Evolutionary conservation across 2,329 filamentous ascomycete genomes (phyloP), one percentile per base, ranked within the genome.

Genomic region (Purpureocillium lavendulum): DNA sequence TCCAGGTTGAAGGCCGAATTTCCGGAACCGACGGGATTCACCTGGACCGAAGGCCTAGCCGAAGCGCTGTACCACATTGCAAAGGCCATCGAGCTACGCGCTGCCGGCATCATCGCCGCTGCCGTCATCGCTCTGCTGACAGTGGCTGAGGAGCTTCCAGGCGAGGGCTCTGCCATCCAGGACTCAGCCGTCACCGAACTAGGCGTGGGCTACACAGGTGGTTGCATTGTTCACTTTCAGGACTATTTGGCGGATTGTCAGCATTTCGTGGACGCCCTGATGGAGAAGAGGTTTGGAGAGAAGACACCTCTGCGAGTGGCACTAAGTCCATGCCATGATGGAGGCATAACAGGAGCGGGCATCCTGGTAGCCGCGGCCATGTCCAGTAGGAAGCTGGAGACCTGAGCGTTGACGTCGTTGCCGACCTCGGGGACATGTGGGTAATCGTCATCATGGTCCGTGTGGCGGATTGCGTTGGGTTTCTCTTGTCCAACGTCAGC

Each of bases 141-240:
- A 7, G 77, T 81, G 38, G 81, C 82, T 0, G 80, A 75, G 1
- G 85, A 89, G 49, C 70, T 90, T 11, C 65, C 64, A 55, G 14
- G 47, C 64, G 30, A 57, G 33, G 41, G 45, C 11, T 43, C 48
- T 12, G 41, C 39, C 7, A 32, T 42, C 4, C 43, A 44, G 28
- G 40, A 35, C 9, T 15, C 36, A n/a, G 43, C 41, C 30, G 45
- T 56, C 43, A 49, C 64, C 44, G 80, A 86, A 49, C 58, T 90
- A 24, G 79, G 86, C 2, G 82, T 89, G 16, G 85, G 84, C 1
- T 89, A 87, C 54, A 87, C 85, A 0, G 85, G 85, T 26, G 82
- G 84, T 7, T 87, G 84, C 52, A 89, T 89, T 43, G 75, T 80
- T n/a, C 78, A 85, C 51, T 87, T 87, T 51, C 84, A 85, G 35